Evolutionary conservation across 2,329 filamentous ascomycete genomes (phyloP), one percentile per base, ranked within the genome.

Genomic region (Ophiostoma himal-ulmi): DNA sequence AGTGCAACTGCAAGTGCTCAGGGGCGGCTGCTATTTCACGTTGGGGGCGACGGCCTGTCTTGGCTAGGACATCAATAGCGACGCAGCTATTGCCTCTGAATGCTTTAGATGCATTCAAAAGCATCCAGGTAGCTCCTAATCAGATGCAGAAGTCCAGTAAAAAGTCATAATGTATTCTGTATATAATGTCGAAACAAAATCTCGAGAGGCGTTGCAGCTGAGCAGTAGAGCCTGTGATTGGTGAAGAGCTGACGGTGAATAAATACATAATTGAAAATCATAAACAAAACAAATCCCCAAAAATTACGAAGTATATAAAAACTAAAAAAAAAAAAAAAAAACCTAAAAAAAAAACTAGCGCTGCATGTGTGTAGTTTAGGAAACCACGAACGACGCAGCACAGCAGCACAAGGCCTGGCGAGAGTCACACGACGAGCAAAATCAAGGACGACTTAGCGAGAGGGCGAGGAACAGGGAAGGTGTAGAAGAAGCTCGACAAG

Each of bases 21-120:
- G 41, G 69, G 69, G 65, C 44, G 65, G 26, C 26, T 36, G 36
- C 39, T 48, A 67, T 71, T 71, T 71, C 70, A 71, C 67, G 54
- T 69, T 62, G 67, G n/a, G 57, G 44, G n/a, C 26, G 52, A 11
- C n/a, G n/a, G 52, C 52, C 22, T 26, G 20, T 48, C 11, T 57
- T 26, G 22, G 52, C 52, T 26, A 54, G 48, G 20, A 54, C 30
- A 30, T 30, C 30, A 30, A 30, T 30, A 30, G 3, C 30, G 30
- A 30, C 30, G 30, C 3, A 30, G 3, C 30, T 30, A 30, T 30
- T 30, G 30, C 30, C n/a, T 22, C 8, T 10, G 2, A 7, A 57
- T 8, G 20, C 17, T 48, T 48, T 48, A 30, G 30, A 30, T 30
- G 30, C 30, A 30, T 30, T 30, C 3, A 30, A 30, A 30, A 30